A percentile compares a stretch with the other conserved stretches of the same genome.
Evolutionary conservation across 1,284 basidiomycete genomes (phyloP).

Genomic region (Microbotryum intermedium): DNA sequence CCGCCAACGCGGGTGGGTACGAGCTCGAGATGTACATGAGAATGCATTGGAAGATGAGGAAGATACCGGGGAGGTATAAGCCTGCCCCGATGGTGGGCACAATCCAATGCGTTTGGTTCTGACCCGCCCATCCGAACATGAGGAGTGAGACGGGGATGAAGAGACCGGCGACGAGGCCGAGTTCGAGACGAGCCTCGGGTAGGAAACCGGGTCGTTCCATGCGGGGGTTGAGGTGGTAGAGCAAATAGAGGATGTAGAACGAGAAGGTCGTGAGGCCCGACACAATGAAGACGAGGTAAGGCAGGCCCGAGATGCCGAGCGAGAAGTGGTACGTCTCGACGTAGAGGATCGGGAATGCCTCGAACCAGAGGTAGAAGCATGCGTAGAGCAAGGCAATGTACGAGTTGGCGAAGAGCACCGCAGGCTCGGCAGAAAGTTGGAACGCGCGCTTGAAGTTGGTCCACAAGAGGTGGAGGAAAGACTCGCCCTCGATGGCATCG

Average conservation of each 20-base stretch:
- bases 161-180: constrained; percentile 11
- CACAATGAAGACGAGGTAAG: constrained; percentile 22
- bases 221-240: constrained; percentile 11
- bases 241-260: constrained; percentile 22
- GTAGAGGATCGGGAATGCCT: constrained; percentile 30
- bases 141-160: constrained; percentile 18
- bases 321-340: constrained; percentile 25
- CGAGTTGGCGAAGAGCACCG: constrained; percentile 27
- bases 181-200: constrained; percentile 22
- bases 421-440: constrained; percentile 28
- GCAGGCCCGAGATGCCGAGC: constrained; percentile 12
- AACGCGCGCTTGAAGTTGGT: constrained; percentile 24
- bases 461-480: background rate
- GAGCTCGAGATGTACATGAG: constrained; percentile 9
- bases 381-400: constrained; percentile 12
- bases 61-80: constrained; percentile 18
- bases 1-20: constrained; percentile 10
- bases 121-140: constrained; percentile 25
- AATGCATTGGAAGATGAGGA: constrained; percentile 15
- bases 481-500: constrained; percentile 13
- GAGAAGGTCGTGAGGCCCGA: constrained; percentile 7
- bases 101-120: constrained; percentile 13
- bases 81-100: constrained; percentile 19
- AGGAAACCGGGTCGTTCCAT: constrained; percentile 3
- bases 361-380: constrained; percentile 7